Base-by-base conservation (phyloP, 805 yeast species). In the Ogataea methanolica region DNA sequence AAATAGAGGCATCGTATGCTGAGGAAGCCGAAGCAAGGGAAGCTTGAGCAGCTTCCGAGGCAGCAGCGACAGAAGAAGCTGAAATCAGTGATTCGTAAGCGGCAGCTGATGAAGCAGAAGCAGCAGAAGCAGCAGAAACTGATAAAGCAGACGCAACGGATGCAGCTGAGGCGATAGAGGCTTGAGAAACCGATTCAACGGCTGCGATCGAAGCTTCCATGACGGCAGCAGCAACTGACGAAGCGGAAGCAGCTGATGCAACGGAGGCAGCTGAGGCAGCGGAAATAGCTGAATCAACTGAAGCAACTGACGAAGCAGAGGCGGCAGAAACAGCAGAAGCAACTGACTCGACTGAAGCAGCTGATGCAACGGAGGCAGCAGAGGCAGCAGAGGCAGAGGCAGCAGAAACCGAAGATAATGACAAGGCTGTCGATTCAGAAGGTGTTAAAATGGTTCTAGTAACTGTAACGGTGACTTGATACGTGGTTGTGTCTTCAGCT, bases 371-470 rank as follows among this genome's bases (percentile, higher is more conserved):
- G 38, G 57, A 51, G 36, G 60, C 56, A 31, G 52, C 55, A 35
- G 59, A 47, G n/a, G 63, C 60, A 21, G 46, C 33, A 14, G 51
- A 53, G 41, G 58, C 65, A 39, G 60, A 58, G 59, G 58, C 60
- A 22, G 56, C 58, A 8, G 59, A 50, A 48, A 26, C 56, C 7
- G 58, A 54, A 4, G 61, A 51, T 33, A 46, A 50, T 22, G 61
- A 45, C 39, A 62, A 36, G 37, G 68, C 66, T 38, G 70, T 44
- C 44, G 74, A 67, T 59, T 76, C 76, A 46, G 70, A 66, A 33
- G 80, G 79, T 31, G 78, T 65, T 57, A 73, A 68, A 40, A 73
- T 44, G 29, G 80, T 76, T 44, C 64, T 62, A 41, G 80, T 75
- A 48, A 73, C 62, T 22, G 80, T 75, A 49, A 76, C 55, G 29